Base-by-base conservation (phyloP, 352 stramenopile species). In the Pythium angustatum region DNA sequence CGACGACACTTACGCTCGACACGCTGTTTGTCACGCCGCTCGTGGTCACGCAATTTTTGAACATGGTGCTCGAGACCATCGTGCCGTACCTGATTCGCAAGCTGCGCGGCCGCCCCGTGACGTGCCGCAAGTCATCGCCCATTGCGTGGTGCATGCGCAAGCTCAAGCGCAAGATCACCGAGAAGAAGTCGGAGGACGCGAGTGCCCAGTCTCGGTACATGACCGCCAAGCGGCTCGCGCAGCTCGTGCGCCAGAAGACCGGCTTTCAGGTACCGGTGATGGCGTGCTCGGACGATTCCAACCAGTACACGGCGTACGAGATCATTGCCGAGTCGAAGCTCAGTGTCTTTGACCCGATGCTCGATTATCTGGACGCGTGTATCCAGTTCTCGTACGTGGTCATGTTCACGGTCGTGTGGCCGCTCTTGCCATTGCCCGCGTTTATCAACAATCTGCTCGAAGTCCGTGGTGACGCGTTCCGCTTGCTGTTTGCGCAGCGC, bases 401-500 rank as follows among this genome's bases (percentile, higher is more conserved):
- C 66, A 96, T 96, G 88, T 96, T 96, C 57, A 95, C 86, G 5
- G 86, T 93, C 10, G 88, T 94, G 58, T 96, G 88, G 88, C 86
- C 86, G n/a, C 64, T 96, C 41, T 60, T 96, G 53, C 88, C 88
- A 33, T 81, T 95, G 40, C 85, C 86, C 24, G 88, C 88, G n/a
- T 93, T 93, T 48, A 70, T 91, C 58, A 93, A 94, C 60, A 94
- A 94, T 54, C 44, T 96, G n/a, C 58, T 96, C 14, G 87, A 96
- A 70, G 85, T 96, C 19, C 87, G 87, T 38, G 85, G 85, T 38
- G 87, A 96, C 22, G 87, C 87, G 3, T 94, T 94, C 60, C 85
- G 85, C 0, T 68, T 96, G 30, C 44, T 96, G 21, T 94, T 93
- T 68, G 87, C 77, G 0, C 83, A 92, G 45, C 83, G 87, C 3